Percentiles rank a stretch among this genome's conserved stretches.
These are phyloP conservation scores for Thermoascus crustaceus DNA, from an alignment of 2,329 filamentous ascomycete genomes.

Conservation along the genomic window DNA sequence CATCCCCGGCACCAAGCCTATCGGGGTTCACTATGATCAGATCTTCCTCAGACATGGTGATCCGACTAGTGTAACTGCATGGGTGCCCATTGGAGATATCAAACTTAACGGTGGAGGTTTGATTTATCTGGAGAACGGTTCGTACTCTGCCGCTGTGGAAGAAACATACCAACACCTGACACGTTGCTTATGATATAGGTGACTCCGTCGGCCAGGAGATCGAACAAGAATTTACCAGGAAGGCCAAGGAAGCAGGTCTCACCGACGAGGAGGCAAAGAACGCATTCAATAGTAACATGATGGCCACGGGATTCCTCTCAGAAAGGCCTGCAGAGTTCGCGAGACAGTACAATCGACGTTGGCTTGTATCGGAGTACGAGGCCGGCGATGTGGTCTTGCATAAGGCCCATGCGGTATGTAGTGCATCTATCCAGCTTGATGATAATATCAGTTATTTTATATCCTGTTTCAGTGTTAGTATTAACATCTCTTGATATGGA, in stretches of 20 bases:
- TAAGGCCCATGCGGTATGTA: constrained; percentile 31
- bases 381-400: constrained; percentile 44
- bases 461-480: too few species aligned
- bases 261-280: constrained; percentile 44
- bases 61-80: constrained; percentile 48
- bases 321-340: constrained; percentile 42
- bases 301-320: constrained; percentile 46
- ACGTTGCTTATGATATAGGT: constrained; percentile 16
- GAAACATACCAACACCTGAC: neutral
- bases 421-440: neutral
- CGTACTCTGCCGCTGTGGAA: constrained; percentile 3
- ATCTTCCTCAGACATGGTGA: constrained; percentile 50
- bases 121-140: constrained; percentile 49
- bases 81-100: constrained; percentile 51
- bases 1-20: constrained; percentile 48
- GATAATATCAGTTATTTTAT: neutral
- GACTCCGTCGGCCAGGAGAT: constrained; percentile 42
- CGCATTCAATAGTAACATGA: constrained; percentile 54
- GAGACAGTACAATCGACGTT: constrained; percentile 37
- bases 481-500: too few species aligned
- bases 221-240: constrained; percentile 33
- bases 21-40: constrained; percentile 55
- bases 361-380: constrained; percentile 47
- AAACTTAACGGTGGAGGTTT: constrained; percentile 49
- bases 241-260: constrained; percentile 43